phyloP scores from a whole-genome alignment of 805 yeast genomes.

The Candida ascalaphidarum region DNA sequence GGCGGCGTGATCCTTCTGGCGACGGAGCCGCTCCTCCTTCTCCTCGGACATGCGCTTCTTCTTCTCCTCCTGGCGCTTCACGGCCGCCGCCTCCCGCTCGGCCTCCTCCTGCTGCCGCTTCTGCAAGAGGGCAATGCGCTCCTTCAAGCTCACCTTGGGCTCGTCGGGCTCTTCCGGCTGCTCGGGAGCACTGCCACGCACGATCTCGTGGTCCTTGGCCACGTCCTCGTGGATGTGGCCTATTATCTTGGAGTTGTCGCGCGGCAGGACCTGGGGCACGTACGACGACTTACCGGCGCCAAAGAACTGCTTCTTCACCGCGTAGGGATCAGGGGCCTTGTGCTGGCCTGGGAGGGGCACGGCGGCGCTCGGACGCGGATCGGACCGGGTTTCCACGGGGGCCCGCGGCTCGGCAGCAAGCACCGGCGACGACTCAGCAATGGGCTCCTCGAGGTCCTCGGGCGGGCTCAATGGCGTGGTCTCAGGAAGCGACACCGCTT shows the following conservation, averaged over 20 bases:
- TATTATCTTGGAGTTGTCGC: constrained; percentile 27
- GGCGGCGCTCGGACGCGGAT: constrained; percentile 9
- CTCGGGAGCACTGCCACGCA: constrained; percentile 4
- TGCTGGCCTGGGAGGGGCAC: constrained; percentile 20
- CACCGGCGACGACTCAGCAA: background rate
- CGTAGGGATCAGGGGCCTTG: constrained; percentile 36
- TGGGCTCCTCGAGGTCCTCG: constrained; percentile 2
- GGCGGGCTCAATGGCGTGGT: constrained; percentile 1
- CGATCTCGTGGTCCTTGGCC: constrained; percentile 10
- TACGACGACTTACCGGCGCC: constrained; percentile 55
- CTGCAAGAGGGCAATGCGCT: constrained; percentile 78
- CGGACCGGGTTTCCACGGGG: background rate
- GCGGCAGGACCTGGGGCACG: constrained; percentile 38
- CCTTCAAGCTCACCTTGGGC: constrained; percentile 78
- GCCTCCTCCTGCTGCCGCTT: constrained; percentile 75
- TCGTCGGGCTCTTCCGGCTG: constrained; percentile 40
- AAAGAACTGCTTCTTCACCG: constrained; percentile 44
- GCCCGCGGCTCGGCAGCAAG: background rate
- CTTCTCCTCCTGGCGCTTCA: constrained; percentile 43
- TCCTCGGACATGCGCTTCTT: constrained; percentile 31
- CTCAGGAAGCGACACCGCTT: constrained; percentile 1
- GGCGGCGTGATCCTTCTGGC: constrained; percentile 1
- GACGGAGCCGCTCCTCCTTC: constrained; percentile 2
- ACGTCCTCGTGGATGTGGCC: constrained; percentile 15
- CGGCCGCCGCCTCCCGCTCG: constrained; percentile 56